Base-by-base conservation (phyloP, 106 monocot genomes). In the Apostasia ramifera region DNA sequence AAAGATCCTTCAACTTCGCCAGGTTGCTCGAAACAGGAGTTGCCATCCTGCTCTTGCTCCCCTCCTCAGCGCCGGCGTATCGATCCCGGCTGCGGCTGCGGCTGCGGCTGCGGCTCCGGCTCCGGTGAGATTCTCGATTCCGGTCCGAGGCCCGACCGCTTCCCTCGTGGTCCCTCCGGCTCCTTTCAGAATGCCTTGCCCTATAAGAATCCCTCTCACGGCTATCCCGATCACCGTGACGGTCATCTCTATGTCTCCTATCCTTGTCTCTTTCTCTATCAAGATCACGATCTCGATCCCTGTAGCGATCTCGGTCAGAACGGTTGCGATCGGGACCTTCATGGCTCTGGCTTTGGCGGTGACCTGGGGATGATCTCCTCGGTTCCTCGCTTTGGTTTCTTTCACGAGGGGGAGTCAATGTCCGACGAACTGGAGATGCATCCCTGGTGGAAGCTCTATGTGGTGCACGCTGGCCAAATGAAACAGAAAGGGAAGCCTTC, bases 401-500 rank as follows among this genome's bases (percentile, higher is more conserved):
- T 39, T 87, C 82, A 6, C 73, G 73, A 2, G 71, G 63, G 1
- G 83, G 71, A 37, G 77, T 71, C n/a, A 83, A 45, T 1, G 83
- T 81, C 50, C 91, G 81, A 1, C 94, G 66, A 47, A 95, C 83
- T 15, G 94, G 94, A 2, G 94, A 95, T 8, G 94, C 91, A 40
- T 95, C 94, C 12, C 88, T 52, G 41, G 94, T 91, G 8, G 94
- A 95, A 13, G 94, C 91, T 61, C 94, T 91, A 58, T 91, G 94
- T 15, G 94, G 91, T 52, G 91, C 94, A 11, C 94, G 85, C 69
- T 95, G 94, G 12, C 94, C 94, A 76, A 95, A 95, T 12, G 94
- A 95, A 39, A 95, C 94, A 0, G 88, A 95, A 5, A 95, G 76
- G 37, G 91, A 62, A 70, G 94, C 94, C 74, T 95, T 95, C 49